Base-by-base conservation (phyloP, 1,284 basidiomycete species). In the Abortiporus biennis region DNA sequence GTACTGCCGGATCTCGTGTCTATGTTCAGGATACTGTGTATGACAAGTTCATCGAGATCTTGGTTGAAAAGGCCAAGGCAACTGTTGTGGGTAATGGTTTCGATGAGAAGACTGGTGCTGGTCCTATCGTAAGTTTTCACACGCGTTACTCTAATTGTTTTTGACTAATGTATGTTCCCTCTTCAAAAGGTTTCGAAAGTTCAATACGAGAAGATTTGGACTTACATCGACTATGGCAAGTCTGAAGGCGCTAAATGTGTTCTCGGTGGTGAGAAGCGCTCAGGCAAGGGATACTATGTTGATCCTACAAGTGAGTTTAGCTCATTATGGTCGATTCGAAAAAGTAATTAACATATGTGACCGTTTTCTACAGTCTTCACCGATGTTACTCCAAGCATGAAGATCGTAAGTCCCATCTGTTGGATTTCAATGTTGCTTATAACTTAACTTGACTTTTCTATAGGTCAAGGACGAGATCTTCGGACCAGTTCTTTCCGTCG, bases 151-250 rank as follows among this genome's bases (percentile, higher is more conserved):
- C 9, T 40, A 21, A 12, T 29, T 41, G 16, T 15, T 16, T 32
- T 12, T 40, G n/a, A 23, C 22, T 23, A 20, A 4, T 29, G 15
- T 8, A n/a, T 17, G 15, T 43, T 19, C 36, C n/a, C 24, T 20
- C 12, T 17, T 16, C 6, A 13, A 29, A 51, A 89, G 81, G 82
- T 92, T 34, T 92, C 88, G 20, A 85, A 85, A 58, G 65, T 63
- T 19, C 94, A 98, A 63, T 90, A 86, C 54, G 91, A 97, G 62
- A 85, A 87, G 52, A 81, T 98, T 40, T 85, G 92, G 77, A 66
- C 68, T 12, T 97, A 93, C 63, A 94, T 99, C 54, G 85, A 94
- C 53, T 71, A 74, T 1, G 95, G 93, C 24, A 90, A 88, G 63
- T 58, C 76, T 49, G 82, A 89, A 57, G 94, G 94, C 15, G 94